phyloP scores from a whole-genome alignment of 306 rosid species.

The Acacia melanoxylon region DNA sequence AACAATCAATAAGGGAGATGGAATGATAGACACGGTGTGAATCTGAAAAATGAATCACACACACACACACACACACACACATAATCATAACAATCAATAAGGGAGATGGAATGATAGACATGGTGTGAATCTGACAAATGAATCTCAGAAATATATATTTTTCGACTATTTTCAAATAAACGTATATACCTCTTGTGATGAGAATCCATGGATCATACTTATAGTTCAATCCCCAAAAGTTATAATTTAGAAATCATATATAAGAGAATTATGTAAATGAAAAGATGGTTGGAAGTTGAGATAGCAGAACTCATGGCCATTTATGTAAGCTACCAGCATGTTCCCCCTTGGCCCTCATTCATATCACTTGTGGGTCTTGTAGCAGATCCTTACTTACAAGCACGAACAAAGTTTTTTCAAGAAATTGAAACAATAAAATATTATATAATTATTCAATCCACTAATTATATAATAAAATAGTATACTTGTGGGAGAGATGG shows the following conservation, averaged over 20 bases:
- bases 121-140: background rate
- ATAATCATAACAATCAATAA: background rate
- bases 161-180: no score
- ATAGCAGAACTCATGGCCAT: conserved; percentile 27
- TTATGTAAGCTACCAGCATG: conserved; percentile 24
- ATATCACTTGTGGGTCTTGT: conserved; percentile 29
- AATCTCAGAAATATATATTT: background rate
- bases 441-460: background rate
- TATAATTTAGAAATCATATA: background rate
- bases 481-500: background rate
- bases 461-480: background rate
- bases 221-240: background rate
- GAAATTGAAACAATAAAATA: background rate
- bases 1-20: background rate
- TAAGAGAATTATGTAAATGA: background rate
- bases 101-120: background rate
- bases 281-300: conserved; percentile 31
- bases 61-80: no score
- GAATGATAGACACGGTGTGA: background rate
- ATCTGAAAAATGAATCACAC: background rate
- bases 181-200: background rate
- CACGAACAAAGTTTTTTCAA: background rate
- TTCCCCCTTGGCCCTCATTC: conserved; percentile 18
- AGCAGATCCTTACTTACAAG: conserved; percentile 21
- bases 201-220: background rate